A percentile compares a stretch with the other conserved stretches of the same genome.
phyloP scores from a whole-genome alignment of 163 green algal species.

The Volvox carteri region DNA sequence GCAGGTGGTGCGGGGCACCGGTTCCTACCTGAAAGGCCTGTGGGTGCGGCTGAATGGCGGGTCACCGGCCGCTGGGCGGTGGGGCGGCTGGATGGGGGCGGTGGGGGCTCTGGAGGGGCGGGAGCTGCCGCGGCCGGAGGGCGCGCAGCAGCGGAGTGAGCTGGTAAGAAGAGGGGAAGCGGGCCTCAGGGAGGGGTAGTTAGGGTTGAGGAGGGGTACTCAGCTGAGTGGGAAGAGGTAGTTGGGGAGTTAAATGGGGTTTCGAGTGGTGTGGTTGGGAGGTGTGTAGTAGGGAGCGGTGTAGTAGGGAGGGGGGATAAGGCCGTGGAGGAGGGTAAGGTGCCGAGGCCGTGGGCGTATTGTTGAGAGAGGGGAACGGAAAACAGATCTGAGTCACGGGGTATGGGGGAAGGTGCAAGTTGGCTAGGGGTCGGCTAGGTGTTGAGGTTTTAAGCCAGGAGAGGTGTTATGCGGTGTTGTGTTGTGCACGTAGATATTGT shows the following conservation, averaged over 20 bases:
- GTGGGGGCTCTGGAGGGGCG: constrained; percentile 37
- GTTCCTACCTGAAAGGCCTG: constrained; percentile 77
- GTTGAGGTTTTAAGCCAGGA: too few relatives aligned
- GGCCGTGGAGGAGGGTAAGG: background rate
- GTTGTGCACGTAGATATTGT: too few relatives aligned
- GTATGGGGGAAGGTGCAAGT: too few relatives aligned
- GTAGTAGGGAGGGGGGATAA: background rate
- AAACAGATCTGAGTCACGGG: too few relatives aligned
- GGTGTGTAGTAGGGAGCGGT: background rate
- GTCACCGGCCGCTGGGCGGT: background rate
- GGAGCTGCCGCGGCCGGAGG: constrained; percentile 63
- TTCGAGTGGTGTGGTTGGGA: background rate
- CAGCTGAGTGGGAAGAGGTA: background rate
- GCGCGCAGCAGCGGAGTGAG: constrained; percentile 62
- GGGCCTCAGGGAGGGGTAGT: background rate
- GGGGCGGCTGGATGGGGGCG: background rate
- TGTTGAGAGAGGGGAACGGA: too few relatives aligned
- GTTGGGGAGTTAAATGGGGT: background rate
- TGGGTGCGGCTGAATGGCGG: constrained; percentile 90
- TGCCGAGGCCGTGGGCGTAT: too few relatives aligned
- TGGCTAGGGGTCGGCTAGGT: too few relatives aligned
- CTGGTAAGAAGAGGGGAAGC: constrained; percentile 54
- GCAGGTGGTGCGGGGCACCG: constrained; percentile 65
- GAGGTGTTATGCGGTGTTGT: too few relatives aligned
- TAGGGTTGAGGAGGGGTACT: background rate